These are phyloP conservation scores for Boletus insuetus DNA, from an alignment of 768 basidiomycete genomes.

Conservation along the genomic window DNA sequence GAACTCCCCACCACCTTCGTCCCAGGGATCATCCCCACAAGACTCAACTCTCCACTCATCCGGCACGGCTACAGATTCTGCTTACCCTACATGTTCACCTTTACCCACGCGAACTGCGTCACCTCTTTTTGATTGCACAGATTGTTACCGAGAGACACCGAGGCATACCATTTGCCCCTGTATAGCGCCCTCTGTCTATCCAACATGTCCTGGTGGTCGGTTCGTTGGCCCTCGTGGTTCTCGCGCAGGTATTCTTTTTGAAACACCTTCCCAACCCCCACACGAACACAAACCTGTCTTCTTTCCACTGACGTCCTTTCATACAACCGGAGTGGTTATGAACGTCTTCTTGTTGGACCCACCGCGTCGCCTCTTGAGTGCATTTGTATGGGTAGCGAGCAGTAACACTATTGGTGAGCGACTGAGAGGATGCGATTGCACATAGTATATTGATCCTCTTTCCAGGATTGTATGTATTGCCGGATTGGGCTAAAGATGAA, in stretches of 20 bases:
- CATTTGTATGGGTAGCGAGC: slow-evolving; percentile 65
- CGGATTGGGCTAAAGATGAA: slow-evolving; percentile 63
- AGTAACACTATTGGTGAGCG: slow-evolving; percentile 34
- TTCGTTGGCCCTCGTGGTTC: not conserved
- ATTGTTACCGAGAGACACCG: slow-evolving; percentile 14
- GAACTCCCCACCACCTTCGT: slow-evolving; percentile 28
- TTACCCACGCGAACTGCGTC: slow-evolving; percentile 19
- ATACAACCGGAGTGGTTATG: slow-evolving; percentile 68
- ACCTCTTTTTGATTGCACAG: slow-evolving; percentile 20
- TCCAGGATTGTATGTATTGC: slow-evolving; percentile 59
- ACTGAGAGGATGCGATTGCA: not conserved
- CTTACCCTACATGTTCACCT: slow-evolving; percentile 19
- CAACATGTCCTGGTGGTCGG: slow-evolving; percentile 6
- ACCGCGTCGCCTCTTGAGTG: slow-evolving; percentile 54
- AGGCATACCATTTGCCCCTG: slow-evolving; percentile 3
- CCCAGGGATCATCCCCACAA: slow-evolving; percentile 27
- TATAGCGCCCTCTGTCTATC: slow-evolving; percentile 1
- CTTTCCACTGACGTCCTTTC: slow-evolving; percentile 58
- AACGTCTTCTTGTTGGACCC: slow-evolving; percentile 76
- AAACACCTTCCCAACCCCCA: slow-evolving; percentile 6
- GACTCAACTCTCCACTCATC: slow-evolving; percentile 17
- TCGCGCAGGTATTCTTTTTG: slow-evolving; percentile 11
- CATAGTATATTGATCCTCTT: slow-evolving; percentile 23
- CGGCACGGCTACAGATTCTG: slow-evolving; percentile 4
- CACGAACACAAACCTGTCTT: slow-evolving; percentile 44